Evolutionary conservation across 148 eudicot genomes (phyloP), one percentile per base, ranked within the genome.

Genomic region (Suaeda aralocaspica): DNA sequence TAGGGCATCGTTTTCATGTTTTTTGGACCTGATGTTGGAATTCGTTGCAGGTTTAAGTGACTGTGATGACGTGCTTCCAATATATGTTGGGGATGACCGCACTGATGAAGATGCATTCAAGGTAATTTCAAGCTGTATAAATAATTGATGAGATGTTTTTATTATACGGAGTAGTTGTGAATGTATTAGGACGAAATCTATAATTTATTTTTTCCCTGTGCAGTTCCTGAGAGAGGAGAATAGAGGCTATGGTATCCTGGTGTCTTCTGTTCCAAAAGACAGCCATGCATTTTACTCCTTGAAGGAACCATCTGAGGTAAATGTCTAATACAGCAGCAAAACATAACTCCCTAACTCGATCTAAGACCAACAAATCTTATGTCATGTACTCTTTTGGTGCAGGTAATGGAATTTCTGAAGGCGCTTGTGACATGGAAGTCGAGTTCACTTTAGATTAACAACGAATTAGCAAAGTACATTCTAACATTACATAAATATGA

Each of bases 41-140:
- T 64, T 24, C 29, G 19, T 59, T 78, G 66, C 72, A 91, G 97
- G 93, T 33, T 75, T 91, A 58, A 81, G 77, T 64, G 80, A 86
- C 64, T 70, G 79, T 48, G 89, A 88, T 39, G 89, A 88, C 50
- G 96, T 91, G 70, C 91, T 95, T 60, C 97, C 99, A 8, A 88
- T 95, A 65, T 95, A 95, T 69, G 76, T 91, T 67, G 97, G 99
- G 63, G 99, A 95, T 86, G 99, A 95, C 73, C 85, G 93, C 50
- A 89, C 99, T 64, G 99, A 95, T 59, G 99, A 95, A 79, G 99
- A 95, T 71, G 99, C 99, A 50, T 95, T 95, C 56, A 91, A 89
- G 97, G 99, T 91, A 83, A 73, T 33, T 68, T 36, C 26, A 16
- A 26, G 60, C 56, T 41, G n/a, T n/a, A 14, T 46, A 1, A 11